These are phyloP conservation scores for Danielozyma ontarioensis DNA, from an alignment of 805 yeast genomes.

Conservation along the genomic window DNA sequence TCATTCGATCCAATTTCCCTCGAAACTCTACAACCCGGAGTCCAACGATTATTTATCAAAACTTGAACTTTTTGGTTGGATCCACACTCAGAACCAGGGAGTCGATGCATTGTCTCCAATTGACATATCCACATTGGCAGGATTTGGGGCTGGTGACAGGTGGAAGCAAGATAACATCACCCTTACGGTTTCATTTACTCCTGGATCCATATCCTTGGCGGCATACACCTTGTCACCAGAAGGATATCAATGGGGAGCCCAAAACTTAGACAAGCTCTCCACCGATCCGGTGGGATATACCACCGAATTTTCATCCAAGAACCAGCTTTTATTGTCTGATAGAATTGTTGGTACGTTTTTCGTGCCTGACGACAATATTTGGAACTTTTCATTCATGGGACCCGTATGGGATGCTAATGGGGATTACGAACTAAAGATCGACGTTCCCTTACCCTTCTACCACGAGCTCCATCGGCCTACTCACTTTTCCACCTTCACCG, in stretches of 20 bases:
- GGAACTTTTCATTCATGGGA: constrained; percentile 92
- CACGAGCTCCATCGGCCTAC: constrained; percentile 83
- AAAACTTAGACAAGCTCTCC: constrained; percentile 52
- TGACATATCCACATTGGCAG: constrained; percentile 62
- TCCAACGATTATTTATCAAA: constrained; percentile 36
- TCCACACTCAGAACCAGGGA: constrained; percentile 82
- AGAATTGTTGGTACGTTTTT: constrained; percentile 74
- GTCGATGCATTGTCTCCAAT: constrained; percentile 56
- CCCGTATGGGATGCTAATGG: constrained; percentile 70
- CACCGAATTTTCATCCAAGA: constrained; percentile 50
- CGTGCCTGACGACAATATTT: constrained; percentile 77
- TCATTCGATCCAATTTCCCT: constrained; percentile 60
- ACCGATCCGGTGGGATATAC: constrained; percentile 64
- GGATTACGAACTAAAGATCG: constrained; percentile 61
- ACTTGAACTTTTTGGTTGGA: constrained; percentile 83
- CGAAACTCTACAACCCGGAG: constrained; percentile 36
- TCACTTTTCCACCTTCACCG: constrained; percentile 75
- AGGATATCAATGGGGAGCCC: constrained; percentile 76
- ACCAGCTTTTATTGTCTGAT: constrained; percentile 72
- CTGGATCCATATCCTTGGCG: constrained; percentile 78
- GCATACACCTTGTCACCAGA: constrained; percentile 56
- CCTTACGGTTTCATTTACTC: constrained; percentile 64
- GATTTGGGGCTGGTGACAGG: constrained; percentile 21
- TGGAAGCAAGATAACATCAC: constrained; percentile 46
- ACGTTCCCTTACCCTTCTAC: constrained; percentile 76